phyloP scores from a whole-genome alignment of 192 early-diverging fungal species.

The Rhizophlyctis rosea region DNA sequence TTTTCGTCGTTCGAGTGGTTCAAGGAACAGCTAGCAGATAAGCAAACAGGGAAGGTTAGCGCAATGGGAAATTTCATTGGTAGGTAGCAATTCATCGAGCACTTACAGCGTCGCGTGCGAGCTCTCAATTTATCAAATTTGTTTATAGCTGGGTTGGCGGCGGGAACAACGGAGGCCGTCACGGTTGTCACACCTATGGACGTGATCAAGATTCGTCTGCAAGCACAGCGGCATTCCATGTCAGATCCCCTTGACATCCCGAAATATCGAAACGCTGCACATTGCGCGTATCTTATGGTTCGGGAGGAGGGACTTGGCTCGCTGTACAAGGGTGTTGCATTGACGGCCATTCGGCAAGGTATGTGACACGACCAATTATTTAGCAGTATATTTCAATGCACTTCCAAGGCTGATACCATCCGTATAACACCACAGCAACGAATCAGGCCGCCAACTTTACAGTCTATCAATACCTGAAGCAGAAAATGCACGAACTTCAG shows the following conservation, averaged over 20 bases:
- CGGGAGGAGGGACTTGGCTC: conserved; percentile 84
- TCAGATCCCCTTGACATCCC: conserved; percentile 93
- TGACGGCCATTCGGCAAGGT: conserved; percentile 91
- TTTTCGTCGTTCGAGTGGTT: conserved; percentile 95
- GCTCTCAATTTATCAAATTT: no score
- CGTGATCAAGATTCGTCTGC: conserved; percentile 97
- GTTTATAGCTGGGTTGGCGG: conserved; percentile 76
- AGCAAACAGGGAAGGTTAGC: conserved; percentile 51
- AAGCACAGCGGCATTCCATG: conserved; percentile 94
- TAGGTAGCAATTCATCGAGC: no score
- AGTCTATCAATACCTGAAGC: conserved; percentile 91
- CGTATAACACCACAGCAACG: conserved; percentile 58
- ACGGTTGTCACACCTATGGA: conserved; percentile 98
- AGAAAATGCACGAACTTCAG: conserved; percentile 67
- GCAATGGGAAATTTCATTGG: conserved; percentile 70
- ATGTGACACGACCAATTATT: conserved; percentile 6
- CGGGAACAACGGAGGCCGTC: conserved; percentile 92
- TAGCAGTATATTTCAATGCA: not conserved
- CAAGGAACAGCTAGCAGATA: conserved; percentile 70
- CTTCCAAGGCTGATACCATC: not conserved
- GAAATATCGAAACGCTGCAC: conserved; percentile 93
- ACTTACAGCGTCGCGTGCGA: no score
- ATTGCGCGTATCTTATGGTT: conserved; percentile 87
- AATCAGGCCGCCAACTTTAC: conserved; percentile 99
- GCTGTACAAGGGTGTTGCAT: conserved; percentile 90